Conservation (phyloP, 176 grass and related monocot species). For the Avena eriantha region DNA sequence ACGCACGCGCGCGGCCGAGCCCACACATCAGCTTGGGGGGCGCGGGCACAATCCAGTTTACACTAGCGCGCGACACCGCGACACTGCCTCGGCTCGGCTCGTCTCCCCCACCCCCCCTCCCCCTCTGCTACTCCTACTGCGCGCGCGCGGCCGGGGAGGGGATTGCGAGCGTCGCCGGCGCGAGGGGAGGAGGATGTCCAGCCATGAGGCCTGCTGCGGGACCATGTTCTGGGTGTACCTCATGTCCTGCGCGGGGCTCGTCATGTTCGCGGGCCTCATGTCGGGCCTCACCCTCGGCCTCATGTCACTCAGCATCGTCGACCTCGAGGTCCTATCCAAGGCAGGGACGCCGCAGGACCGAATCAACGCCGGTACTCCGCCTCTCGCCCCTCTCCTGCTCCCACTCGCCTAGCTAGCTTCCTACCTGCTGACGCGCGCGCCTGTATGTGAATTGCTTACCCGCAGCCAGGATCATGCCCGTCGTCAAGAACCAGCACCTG, state of each 20-base stretch:
- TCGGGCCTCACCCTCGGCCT: constrained; percentile 96
- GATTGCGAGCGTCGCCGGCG: not conserved
- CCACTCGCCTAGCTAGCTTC: too few relatives aligned
- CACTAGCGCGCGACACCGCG: not conserved
- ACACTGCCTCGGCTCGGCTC: not conserved
- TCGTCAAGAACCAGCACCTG: constrained; percentile 96
- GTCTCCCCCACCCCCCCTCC: too few relatives aligned
- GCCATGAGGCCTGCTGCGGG: constrained; percentile 71
- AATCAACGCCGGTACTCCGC: constrained; percentile 40
- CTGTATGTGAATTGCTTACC: not conserved
- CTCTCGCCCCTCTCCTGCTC: too few relatives aligned
- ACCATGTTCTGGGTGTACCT: constrained; percentile 85
- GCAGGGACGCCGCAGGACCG: constrained; percentile 68
- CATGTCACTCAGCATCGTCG: constrained; percentile 98
- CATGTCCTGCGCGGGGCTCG: constrained; percentile 54
- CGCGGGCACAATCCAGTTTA: not conserved
- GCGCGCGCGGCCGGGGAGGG: not conserved
- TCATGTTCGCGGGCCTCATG: constrained; percentile 94
- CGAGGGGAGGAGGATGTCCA: constrained; percentile 33
- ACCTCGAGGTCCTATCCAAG: constrained; percentile 93
- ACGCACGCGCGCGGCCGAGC: not conserved
- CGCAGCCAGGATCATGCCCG: constrained; percentile 75
- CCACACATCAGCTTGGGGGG: not conserved
- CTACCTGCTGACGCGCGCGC: not conserved
- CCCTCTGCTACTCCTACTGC: too few relatives aligned